Evolutionary conservation across 345 rosid genomes (phyloP), one percentile per base, ranked within the genome.

Genomic region (Hirschfeldia incana): DNA sequence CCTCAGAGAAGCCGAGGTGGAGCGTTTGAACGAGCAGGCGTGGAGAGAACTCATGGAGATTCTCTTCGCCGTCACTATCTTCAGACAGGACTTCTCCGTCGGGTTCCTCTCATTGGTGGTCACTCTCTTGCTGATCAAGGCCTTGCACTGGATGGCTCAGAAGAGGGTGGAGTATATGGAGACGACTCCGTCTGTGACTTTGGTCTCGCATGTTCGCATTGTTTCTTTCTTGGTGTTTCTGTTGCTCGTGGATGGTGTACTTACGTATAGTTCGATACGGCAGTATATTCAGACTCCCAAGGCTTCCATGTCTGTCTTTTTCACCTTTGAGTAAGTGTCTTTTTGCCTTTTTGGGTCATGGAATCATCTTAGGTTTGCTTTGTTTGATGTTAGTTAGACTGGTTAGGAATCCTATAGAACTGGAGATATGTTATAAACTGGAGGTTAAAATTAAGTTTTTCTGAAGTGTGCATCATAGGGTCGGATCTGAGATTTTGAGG

Each of bases 41-140:
- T 91, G 95, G 97, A 91, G 98, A 65, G 98, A 94, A 80, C 85
- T 91, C 57, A 92, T 94, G 97, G 97, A 94, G 83, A 89, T 92
- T 70, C 97, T 94, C 76, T 94, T 94, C 67, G 98, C 97, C 1
- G 86, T 94, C 63, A 94, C 97, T 6, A 94, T 94, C 8, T 94
- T 92, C 75, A 76, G 98, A 79, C 97, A 94, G 80, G 98, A 94
- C 61, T 92, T 92, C 80, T 94, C 97, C 0, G 89, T 89, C 39
- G 70, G 86, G 0, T 94, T 94, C 79, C 85, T 94, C 46, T 86
- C 94, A n/a, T 89, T 92, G 97, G 97, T 94, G 26, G 89, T 93
- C 0, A 86, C 91, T 13, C 82, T 94, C 60, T 57, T 95, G 83
- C 77, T 95, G 33, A 89, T 95, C 79, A 95, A 95, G 85, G 88